These are phyloP conservation scores for Limonium bicolor DNA, from an alignment of 148 eudicot species.

Conservation along the genomic window DNA sequence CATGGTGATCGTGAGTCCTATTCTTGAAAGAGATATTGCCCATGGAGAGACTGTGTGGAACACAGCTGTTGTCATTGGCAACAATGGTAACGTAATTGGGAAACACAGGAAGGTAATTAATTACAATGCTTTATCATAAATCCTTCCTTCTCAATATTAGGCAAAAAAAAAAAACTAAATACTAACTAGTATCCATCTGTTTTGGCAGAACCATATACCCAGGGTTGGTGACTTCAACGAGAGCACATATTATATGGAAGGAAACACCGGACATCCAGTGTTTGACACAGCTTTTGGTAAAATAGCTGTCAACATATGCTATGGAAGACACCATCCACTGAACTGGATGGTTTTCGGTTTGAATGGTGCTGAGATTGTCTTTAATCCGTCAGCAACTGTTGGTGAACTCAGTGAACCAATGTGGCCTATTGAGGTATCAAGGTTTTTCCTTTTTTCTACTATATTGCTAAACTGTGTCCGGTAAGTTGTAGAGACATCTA, in stretches of 20 bases:
- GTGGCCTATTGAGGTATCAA: conserved; percentile 93
- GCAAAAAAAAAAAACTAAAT: neutral
- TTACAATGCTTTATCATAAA: neutral
- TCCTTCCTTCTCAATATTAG: neutral
- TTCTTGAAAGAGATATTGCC: conserved; percentile 75
- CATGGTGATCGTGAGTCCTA: conserved; percentile 88
- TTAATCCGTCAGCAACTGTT: conserved; percentile 95
- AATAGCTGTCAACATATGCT: conserved; percentile 86
- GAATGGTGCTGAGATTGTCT: conserved; percentile 95
- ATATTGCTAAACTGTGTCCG: neutral
- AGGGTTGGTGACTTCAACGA: conserved; percentile 95
- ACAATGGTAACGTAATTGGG: conserved; percentile 86
- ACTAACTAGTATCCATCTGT: neutral
- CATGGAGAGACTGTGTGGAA: conserved; percentile 97
- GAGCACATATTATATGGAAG: conserved; percentile 98
- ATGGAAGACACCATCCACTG: conserved; percentile 96
- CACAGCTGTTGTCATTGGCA: conserved; percentile 84
- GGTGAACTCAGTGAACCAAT: conserved; percentile 97
- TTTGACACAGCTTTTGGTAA: conserved; percentile 88
- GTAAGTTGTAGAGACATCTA: neutral
- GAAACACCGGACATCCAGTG: conserved; percentile 96
- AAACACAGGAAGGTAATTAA: conserved; percentile 82
- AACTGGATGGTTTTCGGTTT: conserved; percentile 95
- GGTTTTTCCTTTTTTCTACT: conserved; percentile 1
- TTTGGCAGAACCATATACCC: conserved; percentile 88